These are phyloP conservation scores for Cryphonectria nitschkei DNA, from an alignment of 2,329 filamentous ascomycete species.

Conservation along the genomic window DNA sequence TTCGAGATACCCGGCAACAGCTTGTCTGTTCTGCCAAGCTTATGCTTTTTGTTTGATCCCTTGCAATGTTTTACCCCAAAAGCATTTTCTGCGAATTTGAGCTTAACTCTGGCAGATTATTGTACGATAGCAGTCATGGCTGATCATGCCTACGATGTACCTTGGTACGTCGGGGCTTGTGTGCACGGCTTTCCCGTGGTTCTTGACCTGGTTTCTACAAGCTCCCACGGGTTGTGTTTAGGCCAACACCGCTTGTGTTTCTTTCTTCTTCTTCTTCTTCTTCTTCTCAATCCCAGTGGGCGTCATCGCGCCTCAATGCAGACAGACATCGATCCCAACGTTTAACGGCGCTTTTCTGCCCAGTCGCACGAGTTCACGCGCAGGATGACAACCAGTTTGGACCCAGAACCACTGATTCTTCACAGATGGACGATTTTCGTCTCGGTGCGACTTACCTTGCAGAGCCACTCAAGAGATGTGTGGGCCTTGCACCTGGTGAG, in stretches of 20 bases:
- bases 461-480: neutral
- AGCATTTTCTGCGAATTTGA: constrained; percentile 20
- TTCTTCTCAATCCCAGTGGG: constrained; percentile 8
- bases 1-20: constrained; percentile 29
- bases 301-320: constrained; percentile 23
- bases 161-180: constrained; percentile 19
- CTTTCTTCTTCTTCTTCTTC: neutral
- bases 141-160: constrained; percentile 11
- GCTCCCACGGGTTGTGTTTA: constrained; percentile 11
- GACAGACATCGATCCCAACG: constrained; percentile 22
- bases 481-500: neutral
- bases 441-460: neutral
- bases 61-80: constrained; percentile 14
- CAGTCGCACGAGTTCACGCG: neutral
- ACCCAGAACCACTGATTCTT: constrained; percentile 21
- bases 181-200: constrained; percentile 11
- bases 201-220: constrained; percentile 4
- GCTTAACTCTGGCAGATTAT: constrained; percentile 30
- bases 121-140: constrained; percentile 28
- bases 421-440: constrained; percentile 1
- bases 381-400: neutral
- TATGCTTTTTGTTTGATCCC: constrained; percentile 16
- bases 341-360: neutral
- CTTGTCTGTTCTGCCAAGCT: constrained; percentile 17
- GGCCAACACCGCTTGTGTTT: constrained; percentile 9